These are phyloP conservation scores for Maudiozyma humilis DNA, from an alignment of 1,139 yeast species.

Conservation along the genomic window DNA sequence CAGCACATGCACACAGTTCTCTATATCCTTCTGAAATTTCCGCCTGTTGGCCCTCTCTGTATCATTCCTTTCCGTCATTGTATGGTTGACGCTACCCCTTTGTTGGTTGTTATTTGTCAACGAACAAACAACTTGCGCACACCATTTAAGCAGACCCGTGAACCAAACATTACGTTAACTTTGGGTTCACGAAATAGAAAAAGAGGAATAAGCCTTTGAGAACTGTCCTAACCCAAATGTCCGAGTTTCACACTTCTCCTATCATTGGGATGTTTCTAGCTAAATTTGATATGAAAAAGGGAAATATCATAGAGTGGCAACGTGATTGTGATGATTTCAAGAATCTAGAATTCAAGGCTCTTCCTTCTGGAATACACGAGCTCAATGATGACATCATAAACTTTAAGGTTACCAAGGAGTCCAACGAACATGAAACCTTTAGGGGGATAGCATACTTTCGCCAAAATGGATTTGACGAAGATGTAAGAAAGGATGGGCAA, in stretches of 20 bases:
- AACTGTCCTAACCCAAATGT: no score
- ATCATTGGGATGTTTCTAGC: slow-evolving; percentile 20
- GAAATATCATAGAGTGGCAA: slow-evolving; percentile 28
- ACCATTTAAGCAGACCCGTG: no score
- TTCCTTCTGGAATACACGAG: slow-evolving; percentile 83
- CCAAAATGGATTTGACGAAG: slow-evolving; percentile 34
- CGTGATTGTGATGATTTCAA: slow-evolving; percentile 10
- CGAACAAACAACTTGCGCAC: not conserved
- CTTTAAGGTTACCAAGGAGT: slow-evolving; percentile 38
- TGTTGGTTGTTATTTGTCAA: not conserved
- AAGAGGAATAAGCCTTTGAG: no score
- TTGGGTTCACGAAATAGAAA: no score
- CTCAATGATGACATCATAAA: slow-evolving; percentile 44
- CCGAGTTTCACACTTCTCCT: not conserved
- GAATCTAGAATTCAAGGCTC: slow-evolving; percentile 51
- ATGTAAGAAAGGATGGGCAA: slow-evolving; percentile 16
- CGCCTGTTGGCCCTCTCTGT: slow-evolving; percentile 10
- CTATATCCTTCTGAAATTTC: slow-evolving; percentile 20
- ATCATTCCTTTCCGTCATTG: not conserved
- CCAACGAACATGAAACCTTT: slow-evolving; percentile 11
- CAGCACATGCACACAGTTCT: slow-evolving; percentile 16
- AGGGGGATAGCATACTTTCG: slow-evolving; percentile 45
- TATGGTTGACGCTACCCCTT: not conserved
- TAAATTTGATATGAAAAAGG: slow-evolving; percentile 29
- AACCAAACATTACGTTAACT: no score